Base-by-base conservation (phyloP, 2,329 filamentous ascomycete genomes). In the Hypocrella siamensis region DNA sequence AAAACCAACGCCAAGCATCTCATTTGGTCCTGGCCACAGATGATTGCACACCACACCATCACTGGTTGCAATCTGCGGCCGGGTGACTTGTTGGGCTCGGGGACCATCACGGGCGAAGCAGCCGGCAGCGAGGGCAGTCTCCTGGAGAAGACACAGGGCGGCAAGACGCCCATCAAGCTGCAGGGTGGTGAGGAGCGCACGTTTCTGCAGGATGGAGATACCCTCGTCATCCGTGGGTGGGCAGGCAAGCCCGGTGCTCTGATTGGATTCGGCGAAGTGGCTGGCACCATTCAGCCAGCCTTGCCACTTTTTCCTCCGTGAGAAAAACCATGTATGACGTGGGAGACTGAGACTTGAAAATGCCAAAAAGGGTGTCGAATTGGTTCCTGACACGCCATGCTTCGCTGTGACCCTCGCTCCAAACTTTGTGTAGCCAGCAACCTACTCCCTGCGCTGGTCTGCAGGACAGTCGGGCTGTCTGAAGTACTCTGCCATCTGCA, bases 21-120 rank as follows among this genome's bases (percentile, higher is more conserved):
- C 2, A 63, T 88, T 2, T 90, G 75, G 65, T 86, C 80, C 0
- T 90, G 84, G 58, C 68, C 79, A 1, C 83, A 90, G 48, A 86
- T 88, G 80, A 60, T 90, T 21, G 70, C 82, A 0, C 82, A 90
- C 52, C 82, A 90, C 51, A 76, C 78, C 3, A 68, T 83, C 35
- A 79, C 75, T 0, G 82, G 82, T 6, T 90, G 82, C 52, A 74
- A 76, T 6, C 65, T 90, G 55, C 67, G 72, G 5, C 65, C 75
- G 0, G 82, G 82, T 28, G 82, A 92, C 46, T 50, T 90, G 27
- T 56, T 92, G 1, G 82, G 81, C 3, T 81, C 75, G 1, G 82
- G 82, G 6, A 90, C 82, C 0, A 86, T 90, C 40, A 59, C 56
- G 0, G 81, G 82, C 5, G 67, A 70, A 5, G 60, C 75, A 37